Conservation (phyloP, 768 basidiomycete species). For the Podaxis pistillaris region DNA sequence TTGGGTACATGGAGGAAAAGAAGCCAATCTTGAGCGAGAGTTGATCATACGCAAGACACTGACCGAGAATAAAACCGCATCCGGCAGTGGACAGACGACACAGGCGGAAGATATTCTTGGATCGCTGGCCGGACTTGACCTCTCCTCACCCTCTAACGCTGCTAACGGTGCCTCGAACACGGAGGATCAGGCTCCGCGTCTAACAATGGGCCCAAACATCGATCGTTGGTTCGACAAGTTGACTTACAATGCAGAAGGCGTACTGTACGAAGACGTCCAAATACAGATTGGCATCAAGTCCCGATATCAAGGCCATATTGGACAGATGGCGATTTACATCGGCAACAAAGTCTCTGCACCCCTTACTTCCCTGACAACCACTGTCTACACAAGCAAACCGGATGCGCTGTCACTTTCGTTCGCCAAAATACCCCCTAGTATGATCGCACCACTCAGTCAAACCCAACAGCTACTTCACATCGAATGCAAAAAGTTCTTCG, state of each 20-base stretch:
- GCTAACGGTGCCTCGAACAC: slow-evolving; percentile 19
- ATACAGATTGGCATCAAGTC: slow-evolving; percentile 97
- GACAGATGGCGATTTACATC: slow-evolving; percentile 91
- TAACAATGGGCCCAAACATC: slow-evolving; percentile 68
- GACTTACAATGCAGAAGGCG: slow-evolving; percentile 76
- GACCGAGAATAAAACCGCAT: slow-evolving; percentile 16
- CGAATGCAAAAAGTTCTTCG: slow-evolving; percentile 90
- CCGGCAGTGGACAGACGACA: slow-evolving; percentile 35
- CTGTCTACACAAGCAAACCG: slow-evolving; percentile 68
- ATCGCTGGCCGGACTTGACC: slow-evolving; percentile 82
- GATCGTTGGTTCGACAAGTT: slow-evolving; percentile 91
- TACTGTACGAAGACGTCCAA: slow-evolving; percentile 94
- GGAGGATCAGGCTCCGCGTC: slow-evolving; percentile 45
- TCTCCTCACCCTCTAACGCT: slow-evolving; percentile 32
- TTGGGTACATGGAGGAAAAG: slow-evolving; percentile 95
- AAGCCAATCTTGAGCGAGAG: slow-evolving; percentile 80
- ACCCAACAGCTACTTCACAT: slow-evolving; percentile 92
- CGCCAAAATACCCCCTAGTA: slow-evolving; percentile 86
- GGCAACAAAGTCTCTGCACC: slow-evolving; percentile 92
- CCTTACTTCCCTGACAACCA: slow-evolving; percentile 89
- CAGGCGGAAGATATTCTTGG: slow-evolving; percentile 57
- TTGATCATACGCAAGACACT: slow-evolving; percentile 52
- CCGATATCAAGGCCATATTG: slow-evolving; percentile 92
- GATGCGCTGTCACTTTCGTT: slow-evolving; percentile 81
- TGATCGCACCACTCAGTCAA: slow-evolving; percentile 80